Base-by-base conservation (phyloP, 805 yeast genomes). In the Zygosaccharomyces bisporus region DNA sequence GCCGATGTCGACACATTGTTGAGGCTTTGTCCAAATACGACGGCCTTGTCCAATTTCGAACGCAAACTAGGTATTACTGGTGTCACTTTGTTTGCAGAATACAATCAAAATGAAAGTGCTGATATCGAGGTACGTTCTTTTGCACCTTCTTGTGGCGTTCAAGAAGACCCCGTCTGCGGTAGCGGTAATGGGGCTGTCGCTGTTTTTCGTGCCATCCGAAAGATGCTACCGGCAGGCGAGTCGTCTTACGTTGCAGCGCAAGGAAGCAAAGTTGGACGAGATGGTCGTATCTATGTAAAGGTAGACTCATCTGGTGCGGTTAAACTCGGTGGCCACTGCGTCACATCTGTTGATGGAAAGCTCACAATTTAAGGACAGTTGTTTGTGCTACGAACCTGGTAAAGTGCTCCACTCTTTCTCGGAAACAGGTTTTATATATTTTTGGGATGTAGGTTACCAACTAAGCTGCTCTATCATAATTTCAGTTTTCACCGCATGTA, bases 141-240 rank as follows among this genome's bases (percentile, higher is more conserved):
- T 53, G 66, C 69, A 2, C 67, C 70, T 0, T 32, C 31, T 4
- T 49, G 41, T 3, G 69, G 67, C 4, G 53, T 63, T 1, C 43
- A 46, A 14, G 78, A 73, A 44, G 78, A 73, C 54, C 76, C 76
- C 2, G 78, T 70, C n/a, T 73, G 77, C 54, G 78, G 78, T 1
- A 64, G 71, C 41, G 77, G 77, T 12, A 37, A 37, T 16, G 40
- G 40, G 17, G 23, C 24, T 20, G 18, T 37, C 6, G 40, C 31
- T 4, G 40, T 23, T 7, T 37, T 16, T 9, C 33, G 40, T 9
- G 20, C n/a, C 25, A 7, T 14, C 23, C 17, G 40, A 16, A 21
- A n/a, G 4, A 13, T 10, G 10, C 30, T 37, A 9, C 12, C 18
- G 6, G 19, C 32, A 4, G 31, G 31, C 13, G 31, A 27, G 2